Conservation (phyloP, 2,329 filamentous ascomycete species). For the Epichloe gansuensis region DNA sequence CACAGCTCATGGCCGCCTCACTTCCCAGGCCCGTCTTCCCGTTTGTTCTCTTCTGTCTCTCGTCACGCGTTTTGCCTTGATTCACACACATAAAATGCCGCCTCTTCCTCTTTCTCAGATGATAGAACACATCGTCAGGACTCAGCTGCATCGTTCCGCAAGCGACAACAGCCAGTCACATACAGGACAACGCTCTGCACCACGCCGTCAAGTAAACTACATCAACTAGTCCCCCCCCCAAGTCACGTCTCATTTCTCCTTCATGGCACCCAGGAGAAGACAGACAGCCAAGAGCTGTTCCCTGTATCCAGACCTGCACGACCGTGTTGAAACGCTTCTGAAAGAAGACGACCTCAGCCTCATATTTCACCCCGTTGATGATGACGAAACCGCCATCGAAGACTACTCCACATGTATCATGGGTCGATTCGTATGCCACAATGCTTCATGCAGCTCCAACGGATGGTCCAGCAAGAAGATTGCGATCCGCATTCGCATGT, state of each 20-base stretch:
- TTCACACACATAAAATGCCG: no score
- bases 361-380: conserved; percentile 13
- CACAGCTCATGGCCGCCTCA: no score
- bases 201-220: no score
- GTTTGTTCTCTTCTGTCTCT: no score
- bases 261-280: neutral
- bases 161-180: no score
- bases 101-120: no score
- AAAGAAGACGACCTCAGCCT: conserved; percentile 8
- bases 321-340: conserved; percentile 7
- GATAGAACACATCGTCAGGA: no score
- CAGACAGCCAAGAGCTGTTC: conserved; percentile 7
- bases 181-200: no score
- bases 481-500: conserved; percentile 21
- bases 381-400: conserved; percentile 7
- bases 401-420: conserved; percentile 18
- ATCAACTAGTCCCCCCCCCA: no score
- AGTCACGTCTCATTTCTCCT: neutral
- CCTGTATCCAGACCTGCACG: conserved; percentile 11
- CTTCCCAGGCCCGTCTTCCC: no score
- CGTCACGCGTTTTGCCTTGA: no score
- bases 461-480: conserved; percentile 23
- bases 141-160: no score
- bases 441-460: conserved; percentile 9
- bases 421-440: conserved; percentile 21